These are phyloP conservation scores for Gamsiella multidivaricata DNA, from an alignment of 192 early-diverging fungal genomes.

Conservation along the genomic window DNA sequence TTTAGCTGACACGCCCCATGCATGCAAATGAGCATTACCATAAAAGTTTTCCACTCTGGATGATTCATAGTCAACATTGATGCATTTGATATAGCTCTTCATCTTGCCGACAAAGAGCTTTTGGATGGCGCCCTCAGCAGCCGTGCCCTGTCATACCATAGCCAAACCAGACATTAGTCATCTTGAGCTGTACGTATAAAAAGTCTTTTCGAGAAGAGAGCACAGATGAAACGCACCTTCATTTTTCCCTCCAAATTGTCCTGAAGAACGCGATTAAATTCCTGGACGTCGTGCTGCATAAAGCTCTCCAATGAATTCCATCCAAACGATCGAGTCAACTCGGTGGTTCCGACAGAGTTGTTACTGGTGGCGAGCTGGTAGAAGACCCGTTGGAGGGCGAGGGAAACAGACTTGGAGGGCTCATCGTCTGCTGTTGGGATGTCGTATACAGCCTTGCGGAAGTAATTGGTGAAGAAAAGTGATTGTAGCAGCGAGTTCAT, in stretches of 20 bases:
- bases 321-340: slow-evolving; percentile 98
- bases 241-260: slow-evolving; percentile 98
- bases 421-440: slow-evolving; percentile 93
- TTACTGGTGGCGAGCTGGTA: slow-evolving; percentile 84
- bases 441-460: slow-evolving; percentile 91
- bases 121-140: slow-evolving; percentile 91
- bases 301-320: slow-evolving; percentile 97
- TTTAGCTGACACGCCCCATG: no score
- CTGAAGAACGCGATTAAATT: slow-evolving; percentile 96
- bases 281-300: slow-evolving; percentile 99
- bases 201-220: neutral
- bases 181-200: neutral
- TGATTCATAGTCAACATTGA: slow-evolving; percentile 95
- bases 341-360: slow-evolving; percentile 87
- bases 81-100: slow-evolving; percentile 97
- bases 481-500: slow-evolving; percentile 99
- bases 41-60: slow-evolving; percentile 95
- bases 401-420: slow-evolving; percentile 86
- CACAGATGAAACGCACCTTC: slow-evolving; percentile 69
- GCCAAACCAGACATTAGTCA: neutral
- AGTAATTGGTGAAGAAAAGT: slow-evolving; percentile 93
- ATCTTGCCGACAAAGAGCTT: slow-evolving; percentile 96
- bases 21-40: slow-evolving; percentile 56
- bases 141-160: slow-evolving; percentile 68
- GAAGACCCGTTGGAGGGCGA: slow-evolving; percentile 95